Evolutionary conservation across 306 rosid species (phyloP).

Genomic region (Trifolium dubium): DNA sequence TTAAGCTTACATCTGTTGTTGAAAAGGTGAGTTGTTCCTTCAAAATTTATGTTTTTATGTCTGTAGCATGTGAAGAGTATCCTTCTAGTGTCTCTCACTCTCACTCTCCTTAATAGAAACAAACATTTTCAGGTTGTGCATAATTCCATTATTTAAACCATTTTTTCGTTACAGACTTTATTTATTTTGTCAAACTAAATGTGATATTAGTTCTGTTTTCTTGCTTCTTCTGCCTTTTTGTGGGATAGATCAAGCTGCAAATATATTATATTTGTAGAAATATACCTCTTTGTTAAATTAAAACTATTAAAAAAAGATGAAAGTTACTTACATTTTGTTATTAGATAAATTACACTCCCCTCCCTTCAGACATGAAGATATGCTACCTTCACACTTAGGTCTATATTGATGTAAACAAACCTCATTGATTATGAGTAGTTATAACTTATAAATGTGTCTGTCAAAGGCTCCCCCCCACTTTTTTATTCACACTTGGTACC

Average conservation of each 20-base stretch:
- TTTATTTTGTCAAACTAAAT: conserved; percentile 24
- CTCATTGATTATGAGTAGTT: background rate
- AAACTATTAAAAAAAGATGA: background rate
- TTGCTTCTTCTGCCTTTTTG: background rate
- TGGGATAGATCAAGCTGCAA: conserved; percentile 15
- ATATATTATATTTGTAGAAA: background rate
- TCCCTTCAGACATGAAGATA: background rate
- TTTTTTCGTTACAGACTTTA: background rate
- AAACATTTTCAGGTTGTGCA: background rate
- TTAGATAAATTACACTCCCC: background rate
- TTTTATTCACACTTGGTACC: background rate
- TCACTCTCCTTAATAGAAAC: background rate
- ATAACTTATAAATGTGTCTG: background rate
- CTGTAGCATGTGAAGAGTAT: conserved; percentile 14
- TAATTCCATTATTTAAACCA: background rate
- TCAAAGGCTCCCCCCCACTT: background rate
- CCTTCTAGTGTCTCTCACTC: conserved; percentile 9
- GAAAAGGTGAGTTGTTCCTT: conserved; percentile 71
- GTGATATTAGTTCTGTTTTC: background rate
- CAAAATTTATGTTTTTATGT: conserved; percentile 13
- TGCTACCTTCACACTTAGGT: background rate
- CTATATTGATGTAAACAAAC: conserved; percentile 1
- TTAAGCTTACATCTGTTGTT: conserved; percentile 94
- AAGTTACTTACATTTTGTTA: background rate
- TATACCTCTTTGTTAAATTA: background rate